These are phyloP conservation scores for Suillus clintonianus DNA, from an alignment of 768 basidiomycete genomes.

Conservation along the genomic window DNA sequence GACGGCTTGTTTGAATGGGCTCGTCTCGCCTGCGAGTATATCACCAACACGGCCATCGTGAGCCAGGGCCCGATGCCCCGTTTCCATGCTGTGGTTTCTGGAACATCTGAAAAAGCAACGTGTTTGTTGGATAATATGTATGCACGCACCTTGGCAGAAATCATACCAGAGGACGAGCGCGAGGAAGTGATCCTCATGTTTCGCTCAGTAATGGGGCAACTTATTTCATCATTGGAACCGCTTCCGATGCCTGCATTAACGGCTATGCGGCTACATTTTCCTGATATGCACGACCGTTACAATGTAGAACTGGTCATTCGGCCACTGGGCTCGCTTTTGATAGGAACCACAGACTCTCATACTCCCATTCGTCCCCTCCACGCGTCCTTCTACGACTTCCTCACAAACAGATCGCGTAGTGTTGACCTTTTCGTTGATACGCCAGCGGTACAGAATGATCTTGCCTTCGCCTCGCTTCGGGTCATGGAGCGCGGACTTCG, in stretches of 20 bases:
- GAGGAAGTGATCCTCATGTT: background rate
- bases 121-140: conserved; percentile 7
- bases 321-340: conserved; percentile 4
- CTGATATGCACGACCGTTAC: background rate
- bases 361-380: conserved; percentile 19
- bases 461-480: conserved; percentile 21
- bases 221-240: conserved; percentile 1
- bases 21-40: conserved; percentile 11
- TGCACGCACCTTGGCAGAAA: background rate
- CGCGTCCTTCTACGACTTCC: conserved; percentile 29
- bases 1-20: conserved; percentile 10
- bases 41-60: too few relatives aligned
- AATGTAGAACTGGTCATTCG: background rate
- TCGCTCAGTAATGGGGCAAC: conserved; percentile 1
- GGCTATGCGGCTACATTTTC: background rate
- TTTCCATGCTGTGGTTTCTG: background rate
- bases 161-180: background rate
- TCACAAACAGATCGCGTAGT: conserved; percentile 13
- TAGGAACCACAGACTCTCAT: background rate
- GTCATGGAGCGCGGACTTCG: conserved; percentile 27
- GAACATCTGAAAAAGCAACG: background rate
- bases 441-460: background rate
- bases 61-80: too few relatives aligned
- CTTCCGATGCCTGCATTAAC: background rate
- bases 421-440: conserved; percentile 11